A percentile compares a stretch with the other conserved stretches of the same genome.
These are phyloP conservation scores for Singerocomus rubriflavus DNA, from an alignment of 1,284 basidiomycete species.

Conservation along the genomic window DNA sequence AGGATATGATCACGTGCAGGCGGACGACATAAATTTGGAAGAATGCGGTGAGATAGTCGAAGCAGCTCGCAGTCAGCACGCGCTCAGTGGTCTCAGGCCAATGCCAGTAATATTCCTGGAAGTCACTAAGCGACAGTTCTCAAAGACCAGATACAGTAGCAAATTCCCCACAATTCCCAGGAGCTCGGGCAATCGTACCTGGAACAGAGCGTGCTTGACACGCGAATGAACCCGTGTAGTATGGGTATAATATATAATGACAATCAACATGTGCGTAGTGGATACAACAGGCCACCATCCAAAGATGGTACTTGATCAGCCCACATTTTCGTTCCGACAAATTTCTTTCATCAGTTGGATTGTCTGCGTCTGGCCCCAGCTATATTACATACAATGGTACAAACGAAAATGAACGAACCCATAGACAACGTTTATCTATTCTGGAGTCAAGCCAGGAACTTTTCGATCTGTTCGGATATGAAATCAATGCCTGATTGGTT, in stretches of 20 bases:
- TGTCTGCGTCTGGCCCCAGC: background rate
- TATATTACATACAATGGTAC: background rate
- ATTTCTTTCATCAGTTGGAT: background rate
- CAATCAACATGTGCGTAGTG: too few relatives aligned
- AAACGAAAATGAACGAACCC: background rate
- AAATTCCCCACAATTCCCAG: too few relatives aligned
- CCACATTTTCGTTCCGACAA: background rate
- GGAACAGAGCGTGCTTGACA: too few relatives aligned
- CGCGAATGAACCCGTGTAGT: background rate
- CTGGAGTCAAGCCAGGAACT: conserved; percentile 14
- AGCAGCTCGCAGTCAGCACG: background rate
- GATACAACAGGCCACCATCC: too few relatives aligned
- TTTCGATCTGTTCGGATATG: conserved; percentile 7
- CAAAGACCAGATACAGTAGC: too few relatives aligned
- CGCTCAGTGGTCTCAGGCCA: too few relatives aligned
- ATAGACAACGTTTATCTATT: background rate
- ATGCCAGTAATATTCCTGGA: too few relatives aligned
- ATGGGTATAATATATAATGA: too few relatives aligned
- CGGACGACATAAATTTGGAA: conserved; percentile 10
- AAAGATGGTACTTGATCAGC: too few relatives aligned
- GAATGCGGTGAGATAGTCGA: conserved; percentile 10
- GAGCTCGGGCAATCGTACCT: too few relatives aligned
- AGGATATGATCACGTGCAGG: background rate
- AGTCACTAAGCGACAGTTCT: too few relatives aligned
- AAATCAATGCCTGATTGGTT: conserved; percentile 8